Evolutionary conservation across 495 filamentous ascomycete species (phyloP).

Genomic region (Aspergillus bertholletiae): DNA sequence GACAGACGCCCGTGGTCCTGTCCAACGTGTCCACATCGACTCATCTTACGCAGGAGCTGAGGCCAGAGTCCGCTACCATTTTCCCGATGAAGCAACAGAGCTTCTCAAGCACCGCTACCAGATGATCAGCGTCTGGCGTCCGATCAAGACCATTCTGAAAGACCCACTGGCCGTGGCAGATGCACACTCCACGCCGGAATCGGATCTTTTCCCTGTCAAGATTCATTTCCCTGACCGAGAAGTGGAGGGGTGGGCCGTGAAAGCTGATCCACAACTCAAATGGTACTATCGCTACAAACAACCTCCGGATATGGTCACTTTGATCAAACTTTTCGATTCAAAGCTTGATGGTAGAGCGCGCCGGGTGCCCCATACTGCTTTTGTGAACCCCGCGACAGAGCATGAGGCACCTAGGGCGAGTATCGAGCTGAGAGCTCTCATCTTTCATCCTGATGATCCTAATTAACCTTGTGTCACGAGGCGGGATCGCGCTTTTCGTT

Average conservation of each 20-base stretch:
- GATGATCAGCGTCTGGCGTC: conserved; percentile 79
- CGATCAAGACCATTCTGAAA: conserved; percentile 59
- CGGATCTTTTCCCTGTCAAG: conserved; percentile 41
- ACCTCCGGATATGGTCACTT: conserved; percentile 54
- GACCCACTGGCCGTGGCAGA: conserved; percentile 64
- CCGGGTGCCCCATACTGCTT: conserved; percentile 60
- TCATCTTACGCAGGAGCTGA: conserved; percentile 60
- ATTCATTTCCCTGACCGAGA: conserved; percentile 48
- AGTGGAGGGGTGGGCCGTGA: conserved; percentile 44
- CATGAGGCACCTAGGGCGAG: conserved; percentile 53
- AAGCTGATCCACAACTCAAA: conserved; percentile 35
- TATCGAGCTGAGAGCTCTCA: conserved; percentile 60
- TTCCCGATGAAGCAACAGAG: conserved; percentile 58
- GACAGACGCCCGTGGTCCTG: conserved; percentile 49
- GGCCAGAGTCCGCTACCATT: conserved; percentile 55
- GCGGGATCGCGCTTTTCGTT: too few relatives aligned
- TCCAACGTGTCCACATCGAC: conserved; percentile 68
- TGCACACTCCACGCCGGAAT: conserved; percentile 40
- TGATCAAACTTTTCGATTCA: conserved; percentile 72
- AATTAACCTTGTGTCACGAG: too few relatives aligned
- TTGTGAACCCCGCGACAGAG: conserved; percentile 50
- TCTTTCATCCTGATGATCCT: conserved; percentile 53
- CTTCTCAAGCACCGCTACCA: conserved; percentile 64
- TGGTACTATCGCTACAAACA: conserved; percentile 54
- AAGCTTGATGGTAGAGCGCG: conserved; percentile 53